Conservation (phyloP, 768 basidiomycete species). For the Leucogyrophana mollusca region DNA sequence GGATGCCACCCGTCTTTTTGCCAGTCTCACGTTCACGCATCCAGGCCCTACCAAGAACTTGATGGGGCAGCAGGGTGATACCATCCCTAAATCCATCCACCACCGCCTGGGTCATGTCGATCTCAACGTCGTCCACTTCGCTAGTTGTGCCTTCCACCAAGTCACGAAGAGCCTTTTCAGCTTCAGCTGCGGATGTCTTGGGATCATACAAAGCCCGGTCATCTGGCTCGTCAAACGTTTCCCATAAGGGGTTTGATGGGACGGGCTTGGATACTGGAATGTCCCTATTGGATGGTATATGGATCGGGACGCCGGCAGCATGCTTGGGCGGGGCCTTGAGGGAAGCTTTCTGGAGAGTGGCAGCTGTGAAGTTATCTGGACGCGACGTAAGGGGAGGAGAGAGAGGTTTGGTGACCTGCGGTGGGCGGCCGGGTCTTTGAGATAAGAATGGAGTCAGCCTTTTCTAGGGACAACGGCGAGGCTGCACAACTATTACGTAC, state of each 20-base stretch:
- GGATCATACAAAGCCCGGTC: conserved; percentile 26
- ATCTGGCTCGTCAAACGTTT: conserved; percentile 29
- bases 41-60: conserved; percentile 83
- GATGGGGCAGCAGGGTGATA: conserved; percentile 79
- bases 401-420: conserved; percentile 1
- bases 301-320: conserved; percentile 29
- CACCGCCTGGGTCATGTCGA: conserved; percentile 63
- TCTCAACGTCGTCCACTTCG: conserved; percentile 52
- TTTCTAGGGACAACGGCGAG: conserved; percentile 6
- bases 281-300: conserved; percentile 19
- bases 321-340: conserved; percentile 12
- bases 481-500: neutral
- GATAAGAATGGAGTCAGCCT: neutral
- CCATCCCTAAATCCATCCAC: conserved; percentile 78
- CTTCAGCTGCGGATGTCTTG: conserved; percentile 48
- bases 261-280: conserved; percentile 11
- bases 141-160: conserved; percentile 63
- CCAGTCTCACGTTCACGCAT: conserved; percentile 81
- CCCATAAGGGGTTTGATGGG: conserved; percentile 17
- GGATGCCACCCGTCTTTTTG: conserved; percentile 81
- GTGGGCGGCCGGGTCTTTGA: conserved; percentile 9
- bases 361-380: conserved; percentile 16
- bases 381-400: neutral
- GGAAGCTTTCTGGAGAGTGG: conserved; percentile 23
- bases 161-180: conserved; percentile 77